A percentile compares a stretch with the other conserved stretches of the same genome.
phyloP scores from a whole-genome alignment of 2,329 filamentous ascomycete species.

The Esteya vermicola region DNA sequence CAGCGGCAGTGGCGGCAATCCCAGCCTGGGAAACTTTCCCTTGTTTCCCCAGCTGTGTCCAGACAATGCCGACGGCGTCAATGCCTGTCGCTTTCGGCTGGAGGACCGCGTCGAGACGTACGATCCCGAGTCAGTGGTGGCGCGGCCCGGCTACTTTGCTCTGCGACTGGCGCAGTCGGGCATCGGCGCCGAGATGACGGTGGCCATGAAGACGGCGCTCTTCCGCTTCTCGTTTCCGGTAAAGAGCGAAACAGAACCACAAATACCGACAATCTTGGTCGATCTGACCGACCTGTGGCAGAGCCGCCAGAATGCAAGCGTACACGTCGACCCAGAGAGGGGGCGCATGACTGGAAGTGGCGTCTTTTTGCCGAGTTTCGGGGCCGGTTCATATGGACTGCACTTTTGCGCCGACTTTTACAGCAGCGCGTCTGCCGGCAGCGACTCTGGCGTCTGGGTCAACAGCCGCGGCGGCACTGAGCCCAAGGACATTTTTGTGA shows the following conservation, averaged over 20 bases:
- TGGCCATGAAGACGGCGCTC: constrained; percentile 45
- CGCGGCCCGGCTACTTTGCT: constrained; percentile 41
- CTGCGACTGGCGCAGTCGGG: constrained; percentile 33
- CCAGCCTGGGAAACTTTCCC: constrained; percentile 30
- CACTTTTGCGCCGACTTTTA: constrained; percentile 48
- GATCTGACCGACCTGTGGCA: constrained; percentile 45
- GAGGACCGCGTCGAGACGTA: constrained; percentile 26
- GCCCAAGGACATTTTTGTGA: constrained; percentile 22
- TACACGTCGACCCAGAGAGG: constrained; percentile 31
- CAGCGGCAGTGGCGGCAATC: constrained; percentile 28
- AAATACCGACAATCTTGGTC: constrained; percentile 36
- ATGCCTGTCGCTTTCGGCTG: constrained; percentile 39
- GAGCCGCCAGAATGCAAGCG: constrained; percentile 31
- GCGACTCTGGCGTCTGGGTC: constrained; percentile 23
- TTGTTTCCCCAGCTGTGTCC: constrained; percentile 28
- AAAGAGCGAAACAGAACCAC: constrained; percentile 9
- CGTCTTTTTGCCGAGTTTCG: constrained; percentile 46
- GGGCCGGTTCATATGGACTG: constrained; percentile 40
- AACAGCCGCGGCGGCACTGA: constrained; percentile 24
- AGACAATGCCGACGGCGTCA: constrained; percentile 31
- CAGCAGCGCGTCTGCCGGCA: constrained; percentile 22
- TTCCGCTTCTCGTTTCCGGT: constrained; percentile 45
- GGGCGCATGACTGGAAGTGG: constrained; percentile 43
- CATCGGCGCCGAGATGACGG: constrained; percentile 44
- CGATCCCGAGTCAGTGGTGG: constrained; percentile 27